Conservation (phyloP, 2,329 filamentous ascomycete species). For the Alternaria longipes region DNA sequence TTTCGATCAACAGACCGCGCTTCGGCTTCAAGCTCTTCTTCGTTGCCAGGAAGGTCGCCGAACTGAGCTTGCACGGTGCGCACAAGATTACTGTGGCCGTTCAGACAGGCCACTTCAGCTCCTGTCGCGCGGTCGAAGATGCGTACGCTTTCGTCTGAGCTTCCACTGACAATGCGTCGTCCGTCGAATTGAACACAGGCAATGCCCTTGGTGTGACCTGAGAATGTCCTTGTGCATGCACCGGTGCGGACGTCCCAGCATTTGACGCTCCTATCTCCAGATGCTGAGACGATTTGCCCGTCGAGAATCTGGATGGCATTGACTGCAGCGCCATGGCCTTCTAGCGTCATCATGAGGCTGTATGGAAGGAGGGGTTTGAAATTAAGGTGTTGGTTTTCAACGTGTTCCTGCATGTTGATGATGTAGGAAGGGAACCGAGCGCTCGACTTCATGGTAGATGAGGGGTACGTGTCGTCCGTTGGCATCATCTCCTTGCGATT, state of each 20-base stretch:
- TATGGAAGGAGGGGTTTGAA: conserved; percentile 72
- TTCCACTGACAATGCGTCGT: conserved; percentile 90
- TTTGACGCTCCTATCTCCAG: conserved; percentile 92
- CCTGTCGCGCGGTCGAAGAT: conserved; percentile 90
- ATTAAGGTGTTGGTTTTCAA: conserved; percentile 49
- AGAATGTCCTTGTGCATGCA: conserved; percentile 76
- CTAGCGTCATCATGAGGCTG: conserved; percentile 78
- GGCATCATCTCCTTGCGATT: conserved; percentile 68
- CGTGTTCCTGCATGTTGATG: conserved; percentile 58
- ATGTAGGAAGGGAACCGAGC: conserved; percentile 64
- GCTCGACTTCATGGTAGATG: conserved; percentile 52
- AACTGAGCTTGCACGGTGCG: conserved; percentile 96
- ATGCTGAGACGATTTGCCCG: conserved; percentile 90
- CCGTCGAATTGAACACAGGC: conserved; percentile 98
- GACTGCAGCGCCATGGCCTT: conserved; percentile 89
- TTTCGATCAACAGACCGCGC: conserved; percentile 76
- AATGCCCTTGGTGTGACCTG: conserved; percentile 93
- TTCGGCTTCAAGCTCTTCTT: conserved; percentile 75
- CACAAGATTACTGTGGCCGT: conserved; percentile 84
- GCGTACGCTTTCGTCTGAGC: conserved; percentile 93
- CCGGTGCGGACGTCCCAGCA: conserved; percentile 91
- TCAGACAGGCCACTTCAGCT: conserved; percentile 87
- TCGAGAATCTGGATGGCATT: conserved; percentile 93
- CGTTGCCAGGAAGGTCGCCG: conserved; percentile 83
- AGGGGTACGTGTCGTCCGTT: conserved; percentile 52